These are phyloP conservation scores for Zasmidium angulare DNA, from an alignment of 2,329 filamentous ascomycete genomes.

Conservation along the genomic window DNA sequence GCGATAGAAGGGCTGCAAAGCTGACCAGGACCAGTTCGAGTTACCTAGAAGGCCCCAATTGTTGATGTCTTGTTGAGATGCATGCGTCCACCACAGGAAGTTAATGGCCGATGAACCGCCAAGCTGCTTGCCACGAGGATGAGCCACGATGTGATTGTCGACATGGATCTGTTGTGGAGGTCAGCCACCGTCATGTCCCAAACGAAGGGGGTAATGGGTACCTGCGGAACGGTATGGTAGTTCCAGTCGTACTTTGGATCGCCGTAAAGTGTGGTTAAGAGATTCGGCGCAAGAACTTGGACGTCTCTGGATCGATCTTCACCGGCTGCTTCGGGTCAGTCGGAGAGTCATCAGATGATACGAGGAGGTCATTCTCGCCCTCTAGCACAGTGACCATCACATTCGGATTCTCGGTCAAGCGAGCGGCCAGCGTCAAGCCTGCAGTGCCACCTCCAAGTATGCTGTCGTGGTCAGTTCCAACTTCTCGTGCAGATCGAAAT, in stretches of 20 bases:
- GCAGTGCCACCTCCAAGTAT: constrained; percentile 32
- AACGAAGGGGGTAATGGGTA: constrained; percentile 23
- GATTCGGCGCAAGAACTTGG: constrained; percentile 16
- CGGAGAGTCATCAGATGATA: no score
- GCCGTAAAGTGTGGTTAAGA: constrained; percentile 15
- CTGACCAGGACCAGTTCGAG: constrained; percentile 38
- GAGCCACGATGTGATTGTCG: constrained; percentile 11
- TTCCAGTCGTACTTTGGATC: constrained; percentile 21
- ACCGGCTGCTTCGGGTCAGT: neutral
- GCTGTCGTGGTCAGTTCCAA: neutral
- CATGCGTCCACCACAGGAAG: constrained; percentile 24
- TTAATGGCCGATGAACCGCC: constrained; percentile 42
- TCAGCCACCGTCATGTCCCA: constrained; percentile 18
- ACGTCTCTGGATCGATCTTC: constrained; percentile 13
- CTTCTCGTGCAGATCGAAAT: neutral
- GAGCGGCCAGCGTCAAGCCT: constrained; percentile 27
- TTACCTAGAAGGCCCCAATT: constrained; percentile 35
- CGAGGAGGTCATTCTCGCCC: constrained; percentile 14
- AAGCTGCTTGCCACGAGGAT: constrained; percentile 35
- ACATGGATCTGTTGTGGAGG: constrained; percentile 11
- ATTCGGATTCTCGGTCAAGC: constrained; percentile 27
- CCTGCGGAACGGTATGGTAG: constrained; percentile 15
- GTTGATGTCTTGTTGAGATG: constrained; percentile 25
- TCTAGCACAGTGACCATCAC: constrained; percentile 33
- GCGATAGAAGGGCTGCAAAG: constrained; percentile 15